A percentile compares a stretch with the other conserved stretches of the same genome.
Conservation (phyloP, 768 basidiomycete genomes). For the Coprinopsis sp. region DNA sequence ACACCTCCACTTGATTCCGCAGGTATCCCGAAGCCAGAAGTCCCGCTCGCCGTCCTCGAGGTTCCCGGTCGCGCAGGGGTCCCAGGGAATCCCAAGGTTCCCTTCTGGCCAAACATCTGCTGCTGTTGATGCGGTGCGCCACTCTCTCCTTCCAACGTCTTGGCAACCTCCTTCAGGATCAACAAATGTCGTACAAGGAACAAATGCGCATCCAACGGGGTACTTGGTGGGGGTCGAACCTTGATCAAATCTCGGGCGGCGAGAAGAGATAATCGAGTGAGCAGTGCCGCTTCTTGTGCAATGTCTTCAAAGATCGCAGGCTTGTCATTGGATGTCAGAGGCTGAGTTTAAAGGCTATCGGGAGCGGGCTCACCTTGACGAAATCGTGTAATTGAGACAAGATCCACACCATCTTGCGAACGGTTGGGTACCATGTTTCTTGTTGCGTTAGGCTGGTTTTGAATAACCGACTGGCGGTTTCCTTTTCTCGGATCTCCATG, state of each 20-base stretch:
- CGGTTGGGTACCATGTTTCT: slow-evolving; percentile 89
- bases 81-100: neutral
- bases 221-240: slow-evolving; percentile 41
- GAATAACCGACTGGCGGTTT: slow-evolving; percentile 27
- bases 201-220: slow-evolving; percentile 65
- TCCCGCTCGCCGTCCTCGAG: slow-evolving; percentile 10
- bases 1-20: slow-evolving; percentile 36
- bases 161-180: slow-evolving; percentile 86
- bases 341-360: neutral
- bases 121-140: slow-evolving; percentile 42
- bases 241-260: slow-evolving; percentile 65
- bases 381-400: slow-evolving; percentile 86
- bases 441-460: slow-evolving; percentile 37
- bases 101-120: slow-evolving; percentile 5
- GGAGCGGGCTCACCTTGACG: slow-evolving; percentile 62
- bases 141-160: slow-evolving; percentile 58
- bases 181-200: slow-evolving; percentile 90
- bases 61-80: slow-evolving; percentile 3
- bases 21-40: slow-evolving; percentile 9
- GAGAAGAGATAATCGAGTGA: slow-evolving; percentile 79
- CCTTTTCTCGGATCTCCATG: slow-evolving; percentile 57
- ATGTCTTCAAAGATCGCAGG: slow-evolving; percentile 96
- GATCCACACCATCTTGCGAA: slow-evolving; percentile 88
- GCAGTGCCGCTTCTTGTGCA: slow-evolving; percentile 83
- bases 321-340: slow-evolving; percentile 33